Evolutionary conservation across 2,329 filamentous ascomycete species (phyloP), one percentile per base, ranked within the genome.

Genomic region (Colletotrichum gloeosporioides): DNA sequence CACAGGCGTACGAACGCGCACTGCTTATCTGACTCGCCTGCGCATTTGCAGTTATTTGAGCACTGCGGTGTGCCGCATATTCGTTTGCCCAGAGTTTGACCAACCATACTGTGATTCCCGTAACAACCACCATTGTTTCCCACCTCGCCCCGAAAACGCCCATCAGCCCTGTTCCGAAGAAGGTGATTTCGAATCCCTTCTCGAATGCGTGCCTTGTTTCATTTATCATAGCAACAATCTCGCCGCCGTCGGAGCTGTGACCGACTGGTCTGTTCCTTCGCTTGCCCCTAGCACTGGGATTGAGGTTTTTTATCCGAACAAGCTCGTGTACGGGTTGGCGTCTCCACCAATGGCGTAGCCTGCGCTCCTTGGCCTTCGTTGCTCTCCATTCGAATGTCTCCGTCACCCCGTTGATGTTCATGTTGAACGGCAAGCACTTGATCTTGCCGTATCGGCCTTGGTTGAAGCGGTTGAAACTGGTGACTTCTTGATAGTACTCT

Each of bases 201-300:
- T 22, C 22, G 22, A 22, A 22, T 22, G 22, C 22, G 22, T 15
- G 18, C 4, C 7, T 27, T 9, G 71, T 53, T 36, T 69, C 65
- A 32, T 62, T 75, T 49, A 69, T 44, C 32, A 77, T 32, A 25
- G 78, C 76, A 9, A 78, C 69, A 25, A 78, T 63, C 66, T 78
- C 69, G 7, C 27, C n/a, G 18, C 61, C 61, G 25, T 64, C 57
- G 27, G 34, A 15, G 34, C 8, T 59, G 29, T 16, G 9, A 36
- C 64, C 57, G 22, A 55, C 31, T 18, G 29, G 9, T 32, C 69
- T 59, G 27, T 44, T 32, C 8, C 39, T 66, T n/a, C 69, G 36
- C n/a, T 64, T 49, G 27, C 57, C 57, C 8, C 69, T 36, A 8
- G 18, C 29, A 16, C 29, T 39, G 25, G 36, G 34, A n/a, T 32